Conservation (phyloP, 305 asterid genomes). For the Plantago rigida region DNA sequence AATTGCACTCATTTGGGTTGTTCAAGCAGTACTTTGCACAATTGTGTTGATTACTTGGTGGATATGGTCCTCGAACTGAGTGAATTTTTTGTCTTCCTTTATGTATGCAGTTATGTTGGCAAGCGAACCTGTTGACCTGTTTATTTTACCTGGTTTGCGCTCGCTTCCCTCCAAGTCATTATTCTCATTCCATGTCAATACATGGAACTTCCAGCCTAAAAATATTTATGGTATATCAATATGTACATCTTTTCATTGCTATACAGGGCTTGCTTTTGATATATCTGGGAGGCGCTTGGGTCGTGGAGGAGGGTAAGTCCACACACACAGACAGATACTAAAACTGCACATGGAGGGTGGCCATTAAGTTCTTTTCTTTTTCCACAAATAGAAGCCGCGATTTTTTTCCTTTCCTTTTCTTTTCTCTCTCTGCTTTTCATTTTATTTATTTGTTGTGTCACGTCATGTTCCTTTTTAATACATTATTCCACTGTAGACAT, state of each 20-base stretch:
- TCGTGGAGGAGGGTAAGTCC: constrained; percentile 94
- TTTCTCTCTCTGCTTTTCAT: neutral
- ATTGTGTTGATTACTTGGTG: neutral
- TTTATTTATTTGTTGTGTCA: too few species aligned
- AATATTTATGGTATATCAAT: neutral
- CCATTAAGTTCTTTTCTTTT: too few species aligned
- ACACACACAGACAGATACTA: neutral
- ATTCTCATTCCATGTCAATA: neutral
- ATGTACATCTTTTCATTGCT: neutral
- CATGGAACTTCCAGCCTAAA: constrained; percentile 1
- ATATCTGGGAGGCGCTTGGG: constrained; percentile 86
- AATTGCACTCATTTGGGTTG: neutral
- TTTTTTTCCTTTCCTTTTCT: too few species aligned
- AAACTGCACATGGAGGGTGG: too few species aligned
- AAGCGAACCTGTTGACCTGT: constrained; percentile 75
- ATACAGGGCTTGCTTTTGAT: constrained; percentile 85
- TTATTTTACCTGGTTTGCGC: constrained; percentile 74
- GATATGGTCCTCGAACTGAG: constrained; percentile 11
- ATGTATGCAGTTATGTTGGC: constrained; percentile 68
- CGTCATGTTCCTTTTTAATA: too few species aligned
- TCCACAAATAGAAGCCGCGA: too few species aligned
- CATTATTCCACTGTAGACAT: too few species aligned
- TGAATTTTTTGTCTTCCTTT: constrained; percentile 8
- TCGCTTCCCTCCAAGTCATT: constrained; percentile 6
- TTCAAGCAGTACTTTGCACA: neutral